Conservation (phyloP, 2,329 filamentous ascomycete genomes). For the Calonectria multiphialidica region DNA sequence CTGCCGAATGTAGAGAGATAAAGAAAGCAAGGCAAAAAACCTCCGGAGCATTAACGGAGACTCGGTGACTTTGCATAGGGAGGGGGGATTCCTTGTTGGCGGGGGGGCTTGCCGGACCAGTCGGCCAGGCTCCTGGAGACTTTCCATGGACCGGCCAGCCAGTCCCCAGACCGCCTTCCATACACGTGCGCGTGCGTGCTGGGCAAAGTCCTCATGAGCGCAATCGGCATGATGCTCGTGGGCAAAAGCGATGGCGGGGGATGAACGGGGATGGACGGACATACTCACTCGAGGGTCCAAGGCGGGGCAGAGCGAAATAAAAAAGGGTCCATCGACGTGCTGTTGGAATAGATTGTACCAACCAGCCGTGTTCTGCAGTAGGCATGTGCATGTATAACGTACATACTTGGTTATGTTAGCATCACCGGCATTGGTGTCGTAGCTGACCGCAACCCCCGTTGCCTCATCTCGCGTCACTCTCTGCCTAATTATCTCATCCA, state of each 20-base stretch:
- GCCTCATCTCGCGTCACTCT: conserved; percentile 16
- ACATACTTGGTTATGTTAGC: not conserved
- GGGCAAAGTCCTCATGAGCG: conserved; percentile 18
- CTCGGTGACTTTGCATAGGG: conserved; percentile 14
- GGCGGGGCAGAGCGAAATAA: conserved; percentile 29
- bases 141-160: conserved; percentile 30
- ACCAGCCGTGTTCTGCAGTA: not conserved
- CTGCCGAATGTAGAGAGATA: not conserved
- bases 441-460: conserved; percentile 24
- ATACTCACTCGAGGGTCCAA: conserved; percentile 27
- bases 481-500: conserved; percentile 3
- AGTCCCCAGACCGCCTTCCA: conserved; percentile 45
- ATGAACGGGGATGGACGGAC: conserved; percentile 19
- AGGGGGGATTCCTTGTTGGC: not conserved
- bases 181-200: conserved; percentile 36
- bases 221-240: conserved; percentile 21
- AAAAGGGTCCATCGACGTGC: not conserved
- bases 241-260: conserved; percentile 6
- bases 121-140: conserved; percentile 27
- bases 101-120: conserved; percentile 32
- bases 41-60: conserved; percentile 11
- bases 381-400: not conserved
- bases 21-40: not conserved
- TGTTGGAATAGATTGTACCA: not conserved
- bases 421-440: not conserved